A percentile compares a stretch with the other conserved stretches of the same genome.
These are phyloP conservation scores for Volvariella surrecta DNA, from an alignment of 1,284 basidiomycete genomes.

Conservation along the genomic window DNA sequence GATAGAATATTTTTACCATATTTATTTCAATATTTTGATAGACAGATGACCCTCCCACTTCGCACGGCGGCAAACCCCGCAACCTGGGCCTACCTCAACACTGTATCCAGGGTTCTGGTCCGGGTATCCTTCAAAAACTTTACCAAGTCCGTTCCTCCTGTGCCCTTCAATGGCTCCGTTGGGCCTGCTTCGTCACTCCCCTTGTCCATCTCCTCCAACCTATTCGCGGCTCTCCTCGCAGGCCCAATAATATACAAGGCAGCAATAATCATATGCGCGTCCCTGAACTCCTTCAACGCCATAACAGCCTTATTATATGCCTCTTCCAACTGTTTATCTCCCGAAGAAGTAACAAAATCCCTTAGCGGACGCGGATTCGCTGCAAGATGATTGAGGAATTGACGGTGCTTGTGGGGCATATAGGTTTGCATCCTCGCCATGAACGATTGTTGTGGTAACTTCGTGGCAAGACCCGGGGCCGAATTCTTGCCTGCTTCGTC, in stretches of 20 bases:
- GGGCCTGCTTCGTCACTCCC: conserved; percentile 3
- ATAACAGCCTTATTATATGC: conserved; percentile 73
- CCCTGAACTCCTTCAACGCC: conserved; percentile 75
- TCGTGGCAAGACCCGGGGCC: no score
- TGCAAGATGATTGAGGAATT: conserved; percentile 80
- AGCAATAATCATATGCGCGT: conserved; percentile 85
- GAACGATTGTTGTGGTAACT: conserved; percentile 35
- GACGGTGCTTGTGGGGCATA: conserved; percentile 89
- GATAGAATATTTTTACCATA: no score
- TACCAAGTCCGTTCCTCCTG: conserved; percentile 81
- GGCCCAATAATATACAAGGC: conserved; percentile 80
- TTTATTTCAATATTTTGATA: no score
- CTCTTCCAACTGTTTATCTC: conserved; percentile 29
- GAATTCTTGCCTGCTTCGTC: no score
- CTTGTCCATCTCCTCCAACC: conserved; percentile 9
- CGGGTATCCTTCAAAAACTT: conserved; percentile 76
- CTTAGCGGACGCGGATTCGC: conserved; percentile 51
- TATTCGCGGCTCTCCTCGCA: conserved; percentile 29
- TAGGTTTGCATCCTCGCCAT: conserved; percentile 82
- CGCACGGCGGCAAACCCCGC: no score
- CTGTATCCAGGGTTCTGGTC: conserved; percentile 56
- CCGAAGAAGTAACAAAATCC: conserved; percentile 28
- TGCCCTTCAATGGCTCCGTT: conserved; percentile 49
- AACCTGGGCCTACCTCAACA: background rate
- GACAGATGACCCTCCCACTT: no score